Conservation (phyloP, 2,329 filamentous ascomycete genomes). For the Xylariales sp. region DNA sequence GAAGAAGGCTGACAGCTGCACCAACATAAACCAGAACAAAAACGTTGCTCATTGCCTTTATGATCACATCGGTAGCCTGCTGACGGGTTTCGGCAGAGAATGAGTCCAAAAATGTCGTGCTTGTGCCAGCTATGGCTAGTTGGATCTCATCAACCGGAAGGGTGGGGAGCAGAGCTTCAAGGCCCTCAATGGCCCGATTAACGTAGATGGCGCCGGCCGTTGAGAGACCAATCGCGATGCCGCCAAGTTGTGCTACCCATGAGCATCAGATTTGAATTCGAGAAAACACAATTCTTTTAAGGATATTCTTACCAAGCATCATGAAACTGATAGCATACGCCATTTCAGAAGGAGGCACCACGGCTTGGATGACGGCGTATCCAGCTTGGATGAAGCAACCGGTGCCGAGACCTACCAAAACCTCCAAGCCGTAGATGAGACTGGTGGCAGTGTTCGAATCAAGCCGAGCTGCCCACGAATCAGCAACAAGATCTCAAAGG, state of each 20-base stretch:
- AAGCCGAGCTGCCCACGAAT: neutral
- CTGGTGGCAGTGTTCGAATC: neutral
- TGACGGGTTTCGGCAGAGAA: neutral
- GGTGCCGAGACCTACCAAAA: neutral
- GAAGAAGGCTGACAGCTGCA: neutral
- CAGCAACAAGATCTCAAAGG: neutral
- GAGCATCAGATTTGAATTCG: neutral
- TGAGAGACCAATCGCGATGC: neutral
- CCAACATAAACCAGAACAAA: neutral
- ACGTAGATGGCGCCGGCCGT: neutral
- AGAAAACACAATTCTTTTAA: neutral
- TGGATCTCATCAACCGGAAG: neutral
- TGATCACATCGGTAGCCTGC: neutral
- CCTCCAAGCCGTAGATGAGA: neutral
- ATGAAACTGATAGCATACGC: conserved; percentile 1
- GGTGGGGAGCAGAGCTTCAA: neutral
- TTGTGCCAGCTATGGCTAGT: neutral
- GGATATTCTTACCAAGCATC: neutral
- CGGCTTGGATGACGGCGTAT: conserved; percentile 2
- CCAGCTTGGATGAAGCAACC: conserved; percentile 1
- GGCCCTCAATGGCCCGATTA: neutral
- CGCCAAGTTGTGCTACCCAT: neutral
- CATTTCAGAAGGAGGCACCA: neutral
- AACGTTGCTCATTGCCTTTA: neutral
- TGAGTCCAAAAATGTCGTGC: neutral